These are phyloP conservation scores for Russula vinacea DNA, from an alignment of 768 basidiomycete genomes.

Conservation along the genomic window DNA sequence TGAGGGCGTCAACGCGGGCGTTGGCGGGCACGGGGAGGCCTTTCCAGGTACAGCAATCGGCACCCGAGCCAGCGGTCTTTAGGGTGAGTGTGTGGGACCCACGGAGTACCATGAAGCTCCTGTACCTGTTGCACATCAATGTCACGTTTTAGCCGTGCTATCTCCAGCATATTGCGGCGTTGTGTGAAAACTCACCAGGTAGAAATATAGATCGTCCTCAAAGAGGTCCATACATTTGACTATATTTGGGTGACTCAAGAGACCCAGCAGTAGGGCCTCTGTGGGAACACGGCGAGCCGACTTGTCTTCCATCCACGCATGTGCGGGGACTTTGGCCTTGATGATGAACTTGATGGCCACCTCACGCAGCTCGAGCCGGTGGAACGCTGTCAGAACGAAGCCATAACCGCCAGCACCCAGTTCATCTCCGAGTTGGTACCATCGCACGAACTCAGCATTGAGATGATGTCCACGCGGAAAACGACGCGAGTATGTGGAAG, in stretches of 20 bases:
- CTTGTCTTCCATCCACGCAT: slow-evolving; percentile 64
- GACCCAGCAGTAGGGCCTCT: slow-evolving; percentile 74
- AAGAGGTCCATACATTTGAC: slow-evolving; percentile 81
- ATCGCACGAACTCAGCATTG: slow-evolving; percentile 54
- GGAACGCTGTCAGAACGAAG: slow-evolving; percentile 85
- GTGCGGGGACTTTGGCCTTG: slow-evolving; percentile 61
- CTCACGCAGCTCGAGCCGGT: slow-evolving; percentile 56
- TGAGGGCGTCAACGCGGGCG: slow-evolving; percentile 29
- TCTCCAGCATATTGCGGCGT: slow-evolving; percentile 7
- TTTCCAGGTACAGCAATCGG: slow-evolving; percentile 13
- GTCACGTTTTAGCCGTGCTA: slow-evolving; percentile 14
- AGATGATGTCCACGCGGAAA: slow-evolving; percentile 64
- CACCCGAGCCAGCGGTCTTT: slow-evolving; percentile 35
- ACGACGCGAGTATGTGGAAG: slow-evolving; percentile 43
- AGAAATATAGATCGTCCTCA: slow-evolving; percentile 82
- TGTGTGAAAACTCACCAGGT: slow-evolving; percentile 57
- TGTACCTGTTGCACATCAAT: slow-evolving; percentile 56
- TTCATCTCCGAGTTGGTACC: slow-evolving; percentile 66
- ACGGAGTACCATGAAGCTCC: slow-evolving; percentile 90
- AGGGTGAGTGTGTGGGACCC: slow-evolving; percentile 51
- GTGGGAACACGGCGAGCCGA: slow-evolving; percentile 64
- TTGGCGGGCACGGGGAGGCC: slow-evolving; percentile 23
- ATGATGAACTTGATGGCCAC: slow-evolving; percentile 96
- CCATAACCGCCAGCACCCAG: slow-evolving; percentile 92
- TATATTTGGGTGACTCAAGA: slow-evolving; percentile 75